phyloP scores from a whole-genome alignment of 352 stramenopile species.

The Albugo laibachii region DNA sequence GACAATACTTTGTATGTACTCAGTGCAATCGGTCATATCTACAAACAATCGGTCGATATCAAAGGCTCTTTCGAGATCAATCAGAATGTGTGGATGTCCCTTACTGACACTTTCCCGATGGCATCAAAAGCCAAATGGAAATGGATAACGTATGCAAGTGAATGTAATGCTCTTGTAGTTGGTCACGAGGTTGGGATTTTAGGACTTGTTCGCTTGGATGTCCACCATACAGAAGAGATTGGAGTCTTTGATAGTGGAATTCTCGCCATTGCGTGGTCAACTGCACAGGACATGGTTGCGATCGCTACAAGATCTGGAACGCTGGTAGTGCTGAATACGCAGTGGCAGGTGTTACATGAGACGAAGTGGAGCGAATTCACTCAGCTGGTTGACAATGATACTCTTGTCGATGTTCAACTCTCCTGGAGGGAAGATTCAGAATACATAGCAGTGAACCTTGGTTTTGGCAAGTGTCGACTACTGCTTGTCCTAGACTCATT shows the following conservation, averaged over 20 bases:
- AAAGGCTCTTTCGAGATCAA: too few species aligned
- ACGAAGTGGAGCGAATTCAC: slow-evolving; percentile 17
- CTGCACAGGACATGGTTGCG: slow-evolving; percentile 44
- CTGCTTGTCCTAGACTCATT: slow-evolving; percentile 34
- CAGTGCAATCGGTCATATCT: too few species aligned
- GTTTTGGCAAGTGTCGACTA: slow-evolving; percentile 13
- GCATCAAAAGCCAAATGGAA: slow-evolving; percentile 13
- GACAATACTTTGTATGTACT: too few species aligned
- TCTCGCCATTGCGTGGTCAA: slow-evolving; percentile 36
- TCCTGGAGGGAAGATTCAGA: slow-evolving; percentile 55
- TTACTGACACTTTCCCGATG: too few species aligned
- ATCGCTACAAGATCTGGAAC: slow-evolving; percentile 28
- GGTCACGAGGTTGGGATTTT: slow-evolving; percentile 23
- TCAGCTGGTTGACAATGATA: too few species aligned
- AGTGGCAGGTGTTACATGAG: slow-evolving; percentile 63
- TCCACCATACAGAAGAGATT: slow-evolving; percentile 33
- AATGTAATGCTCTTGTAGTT: slow-evolving; percentile 39
- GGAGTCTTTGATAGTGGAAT: slow-evolving; percentile 41
- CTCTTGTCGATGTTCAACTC: slow-evolving; percentile 5
- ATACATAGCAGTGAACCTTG: slow-evolving; percentile 44
- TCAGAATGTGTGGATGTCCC: too few species aligned
- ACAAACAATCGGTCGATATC: too few species aligned
- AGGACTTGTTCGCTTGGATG: slow-evolving; percentile 26
- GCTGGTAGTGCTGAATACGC: slow-evolving; percentile 52
- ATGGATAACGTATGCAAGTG: slow-evolving; percentile 41